Conservation (phyloP, 352 stramenopile species). For the Phytophthora brassicae region DNA sequence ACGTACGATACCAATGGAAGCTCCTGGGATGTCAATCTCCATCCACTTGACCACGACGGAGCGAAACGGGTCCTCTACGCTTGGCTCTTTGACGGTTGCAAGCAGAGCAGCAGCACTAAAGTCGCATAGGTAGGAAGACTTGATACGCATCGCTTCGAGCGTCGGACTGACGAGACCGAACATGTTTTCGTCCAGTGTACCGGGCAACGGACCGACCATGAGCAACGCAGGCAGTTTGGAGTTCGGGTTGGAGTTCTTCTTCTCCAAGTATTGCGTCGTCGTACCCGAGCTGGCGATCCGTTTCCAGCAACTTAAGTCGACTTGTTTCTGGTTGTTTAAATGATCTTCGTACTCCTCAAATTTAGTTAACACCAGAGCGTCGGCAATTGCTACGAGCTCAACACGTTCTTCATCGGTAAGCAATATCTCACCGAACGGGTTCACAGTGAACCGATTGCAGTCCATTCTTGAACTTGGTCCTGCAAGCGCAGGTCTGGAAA, state of each 20-base stretch:
- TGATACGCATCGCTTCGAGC: slow-evolving; percentile 29
- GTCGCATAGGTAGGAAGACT: slow-evolving; percentile 26
- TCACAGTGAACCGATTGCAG: slow-evolving; percentile 22
- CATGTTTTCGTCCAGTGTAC: slow-evolving; percentile 42
- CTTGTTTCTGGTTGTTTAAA: slow-evolving; percentile 14
- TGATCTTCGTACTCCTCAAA: slow-evolving; percentile 26
- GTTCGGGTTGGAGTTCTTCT: slow-evolving; percentile 13
- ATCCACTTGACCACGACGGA: slow-evolving; percentile 40
- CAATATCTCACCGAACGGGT: slow-evolving; percentile 14
- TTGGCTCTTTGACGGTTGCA: slow-evolving; percentile 41
- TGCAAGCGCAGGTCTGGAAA: not conserved
- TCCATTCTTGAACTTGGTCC: not conserved
- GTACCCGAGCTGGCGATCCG: slow-evolving; percentile 5
- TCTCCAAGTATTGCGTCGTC: slow-evolving; percentile 15
- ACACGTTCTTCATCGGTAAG: slow-evolving; percentile 4
- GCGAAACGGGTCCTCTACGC: slow-evolving; percentile 43
- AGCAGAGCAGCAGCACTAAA: slow-evolving; percentile 44
- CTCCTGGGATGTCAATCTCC: slow-evolving; percentile 28
- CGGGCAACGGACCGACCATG: slow-evolving; percentile 29
- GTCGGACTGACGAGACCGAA: slow-evolving; percentile 39
- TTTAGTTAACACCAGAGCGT: slow-evolving; percentile 14
- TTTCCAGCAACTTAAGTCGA: slow-evolving; percentile 23
- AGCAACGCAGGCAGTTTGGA: slow-evolving; percentile 22
- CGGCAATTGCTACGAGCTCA: slow-evolving; percentile 15
- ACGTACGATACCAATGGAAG: slow-evolving; percentile 18